Conservation (phyloP, 192 early-diverging fungal species). For the Backusella tuberculispora region DNA sequence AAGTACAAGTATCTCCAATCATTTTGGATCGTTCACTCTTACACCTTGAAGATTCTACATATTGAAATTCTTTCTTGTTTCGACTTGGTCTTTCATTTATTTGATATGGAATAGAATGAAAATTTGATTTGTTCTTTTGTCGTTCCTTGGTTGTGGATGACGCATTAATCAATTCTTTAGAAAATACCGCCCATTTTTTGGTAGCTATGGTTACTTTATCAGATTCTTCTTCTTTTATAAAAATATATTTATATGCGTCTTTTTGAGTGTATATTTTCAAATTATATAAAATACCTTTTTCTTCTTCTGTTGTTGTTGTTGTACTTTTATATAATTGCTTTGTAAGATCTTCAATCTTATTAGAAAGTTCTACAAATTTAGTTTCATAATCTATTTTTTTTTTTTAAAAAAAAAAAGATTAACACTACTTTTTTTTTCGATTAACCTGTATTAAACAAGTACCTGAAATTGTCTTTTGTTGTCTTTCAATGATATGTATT, state of each 20-base stretch:
- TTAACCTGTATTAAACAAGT: not conserved
- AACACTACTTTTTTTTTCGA: no score
- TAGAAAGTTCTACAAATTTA: not conserved
- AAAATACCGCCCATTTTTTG: not conserved
- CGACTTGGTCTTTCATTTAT: not conserved
- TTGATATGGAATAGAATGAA: not conserved
- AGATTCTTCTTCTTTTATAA: not conserved
- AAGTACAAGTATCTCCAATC: slow-evolving; percentile 2
- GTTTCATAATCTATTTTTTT: not conserved
- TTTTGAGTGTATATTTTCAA: no score
- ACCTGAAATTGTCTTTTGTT: not conserved
- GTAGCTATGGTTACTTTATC: no score
- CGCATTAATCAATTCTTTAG: not conserved
- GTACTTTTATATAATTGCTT: not conserved
- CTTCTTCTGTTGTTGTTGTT: not conserved
- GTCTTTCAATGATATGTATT: not conserved
- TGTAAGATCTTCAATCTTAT: not conserved
- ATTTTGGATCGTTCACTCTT: not conserved
- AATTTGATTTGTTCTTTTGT: not conserved
- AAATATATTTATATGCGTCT: no score
- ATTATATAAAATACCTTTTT: not conserved
- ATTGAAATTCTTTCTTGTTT: not conserved
- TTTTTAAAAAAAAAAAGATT: no score
- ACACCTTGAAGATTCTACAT: not conserved
- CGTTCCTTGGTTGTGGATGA: not conserved